Base-by-base conservation (phyloP, 192 early-diverging fungal genomes). In the Coemansia sp. region DNA sequence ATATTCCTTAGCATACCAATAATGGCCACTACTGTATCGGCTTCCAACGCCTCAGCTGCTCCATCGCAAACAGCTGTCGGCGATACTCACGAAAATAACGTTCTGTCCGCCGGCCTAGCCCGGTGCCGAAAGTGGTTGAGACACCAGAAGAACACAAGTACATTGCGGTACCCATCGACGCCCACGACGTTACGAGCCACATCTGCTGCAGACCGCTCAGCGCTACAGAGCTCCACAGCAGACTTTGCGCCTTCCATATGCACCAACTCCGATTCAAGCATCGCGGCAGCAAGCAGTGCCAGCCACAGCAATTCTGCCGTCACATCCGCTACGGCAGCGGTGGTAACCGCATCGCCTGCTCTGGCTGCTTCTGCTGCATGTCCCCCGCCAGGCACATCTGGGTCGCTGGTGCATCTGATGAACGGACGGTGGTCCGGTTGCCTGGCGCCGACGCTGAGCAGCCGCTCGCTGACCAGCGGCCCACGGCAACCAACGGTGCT, bases 381-480 rank as follows among this genome's bases (percentile, higher is more conserved):
- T 30, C 29, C 6, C 18, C 51, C 51, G 23, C 46, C 46, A 13
- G 46, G 46, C 2, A 23, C n/a, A 2, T 48, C 46, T 18, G 46
- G 58, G 18, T 59, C 58, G 34, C 60, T 67, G 31, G 42, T 63
- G n/a, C 65, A 74, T 45, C 59, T 63, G 10, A 67, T 74, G 71
- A 66, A 67, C 48, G 56, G 56, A 16, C 65, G 71, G 10, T 74
- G 71, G 71, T 48, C 53, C 1, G 71, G 71, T 9, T 67, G 65
- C 29, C 48, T 74, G 58, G 62, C 61, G 23, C 72, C 66, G 55
- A 63, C 72, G 40, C 45, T 74, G 18, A 62, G 60, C 72, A 68
- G 62, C 62, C 65, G 66, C 51, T 70, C 68, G 61, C 68, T 70
- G 68, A 58, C 68, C 57, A 60, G 69, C 58, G 61, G 69, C 26